These are phyloP conservation scores for Botryobasidium botryosum DNA, from an alignment of 768 basidiomycete species.

Conservation along the genomic window DNA sequence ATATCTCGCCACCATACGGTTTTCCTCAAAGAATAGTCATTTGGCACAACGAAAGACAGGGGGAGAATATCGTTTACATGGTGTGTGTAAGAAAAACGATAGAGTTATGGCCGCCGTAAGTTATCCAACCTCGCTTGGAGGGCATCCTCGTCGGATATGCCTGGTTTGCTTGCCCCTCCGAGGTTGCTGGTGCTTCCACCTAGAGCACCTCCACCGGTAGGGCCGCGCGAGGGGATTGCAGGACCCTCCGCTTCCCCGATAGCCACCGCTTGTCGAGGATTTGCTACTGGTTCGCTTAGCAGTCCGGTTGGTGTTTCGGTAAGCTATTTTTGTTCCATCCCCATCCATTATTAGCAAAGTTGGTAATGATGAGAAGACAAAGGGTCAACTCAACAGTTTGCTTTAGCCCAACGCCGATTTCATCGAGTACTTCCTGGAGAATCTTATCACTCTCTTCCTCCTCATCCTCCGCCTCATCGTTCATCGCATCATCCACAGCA, in stretches of 20 bases:
- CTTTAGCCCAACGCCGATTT: conserved; percentile 83
- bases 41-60: too few relatives aligned
- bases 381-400: conserved; percentile 32
- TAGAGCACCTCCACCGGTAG: conserved; percentile 26
- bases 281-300: conserved; percentile 39
- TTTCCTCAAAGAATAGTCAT: too few relatives aligned
- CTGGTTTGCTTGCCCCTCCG: too few relatives aligned
- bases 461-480: conserved; percentile 80
- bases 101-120: conserved; percentile 29
- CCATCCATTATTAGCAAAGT: conserved; percentile 1
- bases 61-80: too few relatives aligned
- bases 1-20: too few relatives aligned
- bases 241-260: conserved; percentile 49
- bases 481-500: conserved; percentile 94
- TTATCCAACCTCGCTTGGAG: conserved; percentile 89
- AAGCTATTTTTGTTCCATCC: conserved; percentile 32
- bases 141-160: conserved; percentile 84
- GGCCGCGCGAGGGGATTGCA: conserved; percentile 10
- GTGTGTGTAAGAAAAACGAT: too few relatives aligned
- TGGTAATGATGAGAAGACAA: neutral
- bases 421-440: conserved; percentile 86
- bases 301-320: conserved; percentile 62
- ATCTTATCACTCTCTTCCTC: conserved; percentile 94
- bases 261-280: conserved; percentile 65
- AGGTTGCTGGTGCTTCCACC: conserved; percentile 25